These are phyloP conservation scores for Paraconiothyrium sp. DNA, from an alignment of 2,329 filamentous ascomycete species.

Conservation along the genomic window DNA sequence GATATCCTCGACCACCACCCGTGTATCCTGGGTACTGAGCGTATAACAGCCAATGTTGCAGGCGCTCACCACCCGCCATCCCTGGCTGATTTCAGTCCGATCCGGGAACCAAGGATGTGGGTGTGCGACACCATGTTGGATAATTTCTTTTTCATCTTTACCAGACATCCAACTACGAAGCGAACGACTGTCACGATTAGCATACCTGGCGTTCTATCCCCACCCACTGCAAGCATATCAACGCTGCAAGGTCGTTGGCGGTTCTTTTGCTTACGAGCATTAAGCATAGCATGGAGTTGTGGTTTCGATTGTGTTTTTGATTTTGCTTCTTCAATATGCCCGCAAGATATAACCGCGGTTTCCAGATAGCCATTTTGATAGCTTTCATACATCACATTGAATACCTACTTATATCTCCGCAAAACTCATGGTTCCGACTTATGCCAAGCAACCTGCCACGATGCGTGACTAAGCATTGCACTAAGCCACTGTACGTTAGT, in stretches of 20 bases:
- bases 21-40: constrained; percentile 30
- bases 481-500: neutral
- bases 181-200: constrained; percentile 12
- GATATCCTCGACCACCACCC: constrained; percentile 36
- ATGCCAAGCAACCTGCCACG: neutral
- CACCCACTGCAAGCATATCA: constrained; percentile 1
- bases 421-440: neutral
- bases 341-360: neutral
- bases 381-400: neutral
- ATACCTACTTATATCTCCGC: neutral
- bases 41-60: neutral
- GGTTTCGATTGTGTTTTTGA: constrained; percentile 1
- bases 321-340: neutral
- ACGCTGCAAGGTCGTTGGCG: constrained; percentile 18
- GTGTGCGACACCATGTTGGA: no score
- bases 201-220: constrained; percentile 12
- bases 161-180: neutral
- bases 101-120: no score
- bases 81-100: no score
- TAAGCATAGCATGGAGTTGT: constrained; percentile 43
- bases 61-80: neutral
- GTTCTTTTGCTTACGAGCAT: constrained; percentile 17
- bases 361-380: neutral
- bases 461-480: neutral
- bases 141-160: neutral